phyloP scores from a whole-genome alignment of 2,329 filamentous ascomycete genomes.

The Akanthomyces uredinophilus region DNA sequence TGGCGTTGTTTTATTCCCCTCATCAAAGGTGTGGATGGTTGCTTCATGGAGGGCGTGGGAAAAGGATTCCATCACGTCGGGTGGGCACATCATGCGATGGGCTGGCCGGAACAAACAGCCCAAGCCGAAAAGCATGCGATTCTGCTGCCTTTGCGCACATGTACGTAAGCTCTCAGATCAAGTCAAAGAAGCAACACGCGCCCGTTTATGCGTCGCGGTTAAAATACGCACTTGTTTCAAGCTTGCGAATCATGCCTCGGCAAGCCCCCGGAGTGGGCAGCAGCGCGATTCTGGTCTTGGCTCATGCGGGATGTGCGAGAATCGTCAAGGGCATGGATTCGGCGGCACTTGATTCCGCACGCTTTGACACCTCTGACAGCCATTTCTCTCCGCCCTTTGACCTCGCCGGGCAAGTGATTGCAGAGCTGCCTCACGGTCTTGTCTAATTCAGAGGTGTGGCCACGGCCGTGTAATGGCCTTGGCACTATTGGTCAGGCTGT shows the following conservation, averaged over 20 bases:
- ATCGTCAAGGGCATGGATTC: neutral
- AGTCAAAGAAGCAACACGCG: too few relatives aligned
- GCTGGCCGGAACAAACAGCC: too few relatives aligned
- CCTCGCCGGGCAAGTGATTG: neutral
- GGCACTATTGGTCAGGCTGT: neutral
- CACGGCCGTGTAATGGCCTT: neutral
- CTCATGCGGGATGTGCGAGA: too few relatives aligned
- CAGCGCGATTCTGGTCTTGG: neutral
- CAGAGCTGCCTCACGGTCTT: too few relatives aligned
- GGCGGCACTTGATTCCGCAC: neutral
- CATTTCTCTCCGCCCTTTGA: neutral
- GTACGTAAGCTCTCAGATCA: too few relatives aligned
- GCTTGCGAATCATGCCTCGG: neutral
- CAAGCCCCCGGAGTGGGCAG: neutral
- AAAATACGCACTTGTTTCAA: neutral
- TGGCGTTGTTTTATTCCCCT: neutral
- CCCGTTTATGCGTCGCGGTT: neutral
- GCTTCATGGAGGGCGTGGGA: neutral
- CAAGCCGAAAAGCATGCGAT: too few relatives aligned
- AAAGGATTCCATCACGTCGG: too few relatives aligned
- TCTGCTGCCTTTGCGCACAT: too few relatives aligned
- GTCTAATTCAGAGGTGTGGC: too few relatives aligned
- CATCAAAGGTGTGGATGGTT: neutral
- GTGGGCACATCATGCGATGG: too few relatives aligned
- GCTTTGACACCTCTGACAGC: constrained; percentile 2